These are phyloP conservation scores for Stentor coeruleus DNA, from an alignment of 73 alveolate species.

Conservation along the genomic window DNA sequence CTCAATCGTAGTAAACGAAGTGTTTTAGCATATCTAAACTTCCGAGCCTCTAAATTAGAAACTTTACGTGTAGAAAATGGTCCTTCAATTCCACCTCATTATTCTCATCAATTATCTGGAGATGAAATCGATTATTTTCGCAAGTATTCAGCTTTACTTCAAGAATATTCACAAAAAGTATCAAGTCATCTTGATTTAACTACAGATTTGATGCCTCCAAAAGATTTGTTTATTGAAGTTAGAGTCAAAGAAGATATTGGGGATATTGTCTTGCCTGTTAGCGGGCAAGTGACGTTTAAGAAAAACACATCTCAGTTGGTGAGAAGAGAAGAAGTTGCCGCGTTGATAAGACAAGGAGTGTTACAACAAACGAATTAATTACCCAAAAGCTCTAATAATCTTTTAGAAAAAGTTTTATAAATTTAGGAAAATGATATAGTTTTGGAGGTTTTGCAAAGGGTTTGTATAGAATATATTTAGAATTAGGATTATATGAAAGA, in stretches of 20 bases:
- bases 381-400: slow-evolving; percentile 3
- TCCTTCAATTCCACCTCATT: slow-evolving; percentile 39
- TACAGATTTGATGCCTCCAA: slow-evolving; percentile 52
- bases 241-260: slow-evolving; percentile 52
- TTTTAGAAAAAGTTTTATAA: background rate
- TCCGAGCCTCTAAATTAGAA: slow-evolving; percentile 26
- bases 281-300: slow-evolving; percentile 44
- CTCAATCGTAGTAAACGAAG: slow-evolving; percentile 30
- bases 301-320: slow-evolving; percentile 51
- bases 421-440: background rate
- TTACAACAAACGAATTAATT: slow-evolving; percentile 32
- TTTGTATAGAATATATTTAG: too few relatives aligned
- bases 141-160: slow-evolving; percentile 32
- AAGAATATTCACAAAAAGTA: slow-evolving; percentile 40
- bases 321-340: slow-evolving; percentile 49
- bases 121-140: slow-evolving; percentile 47
- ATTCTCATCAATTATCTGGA: slow-evolving; percentile 29
- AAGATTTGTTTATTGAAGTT: slow-evolving; percentile 50
- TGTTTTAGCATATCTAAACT: slow-evolving; percentile 33
- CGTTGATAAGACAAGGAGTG: slow-evolving; percentile 43
- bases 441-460: too few relatives aligned
- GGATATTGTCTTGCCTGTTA: slow-evolving; percentile 48
- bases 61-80: slow-evolving; percentile 15
- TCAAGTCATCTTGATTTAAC: slow-evolving; percentile 38
- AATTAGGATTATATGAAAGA: too few relatives aligned